phyloP scores from a whole-genome alignment of 306 rosid genomes.

The Hippophae rhamnoides region DNA sequence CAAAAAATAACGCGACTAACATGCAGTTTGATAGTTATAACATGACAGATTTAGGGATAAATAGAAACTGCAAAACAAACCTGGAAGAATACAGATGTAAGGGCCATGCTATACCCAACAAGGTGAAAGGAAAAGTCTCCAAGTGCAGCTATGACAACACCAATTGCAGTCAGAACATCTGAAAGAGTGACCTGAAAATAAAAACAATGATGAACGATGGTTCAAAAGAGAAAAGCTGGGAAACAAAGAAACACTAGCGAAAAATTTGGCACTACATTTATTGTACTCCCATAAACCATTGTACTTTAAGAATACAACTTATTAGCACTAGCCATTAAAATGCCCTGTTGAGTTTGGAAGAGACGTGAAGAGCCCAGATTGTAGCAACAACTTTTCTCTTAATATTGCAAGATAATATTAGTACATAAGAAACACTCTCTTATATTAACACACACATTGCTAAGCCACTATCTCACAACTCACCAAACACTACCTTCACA shows the following conservation, averaged over 20 bases:
- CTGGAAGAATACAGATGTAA: conserved; percentile 89
- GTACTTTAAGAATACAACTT: conserved; percentile 1
- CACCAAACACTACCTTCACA: too few relatives aligned
- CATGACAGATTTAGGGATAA: background rate
- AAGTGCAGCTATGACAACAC: conserved; percentile 80
- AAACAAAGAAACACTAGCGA: conserved; percentile 5
- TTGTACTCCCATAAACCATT: background rate
- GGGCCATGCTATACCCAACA: conserved; percentile 85
- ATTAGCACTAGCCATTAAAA: background rate
- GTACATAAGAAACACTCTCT: too few relatives aligned
- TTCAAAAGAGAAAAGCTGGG: conserved; percentile 17
- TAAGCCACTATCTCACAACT: too few relatives aligned
- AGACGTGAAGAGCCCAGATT: too few relatives aligned
- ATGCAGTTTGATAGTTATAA: background rate
- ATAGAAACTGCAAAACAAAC: conserved; percentile 27
- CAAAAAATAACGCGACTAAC: background rate
- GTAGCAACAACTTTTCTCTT: too few relatives aligned
- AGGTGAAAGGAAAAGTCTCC: conserved; percentile 93
- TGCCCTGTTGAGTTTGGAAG: too few relatives aligned
- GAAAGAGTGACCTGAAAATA: conserved; percentile 69
- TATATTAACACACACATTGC: too few relatives aligned
- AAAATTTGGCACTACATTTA: conserved; percentile 5
- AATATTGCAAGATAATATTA: too few relatives aligned
- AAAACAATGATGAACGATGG: conserved; percentile 6
- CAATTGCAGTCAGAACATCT: conserved; percentile 68